Conservation (phyloP, 768 basidiomycete genomes). For the Mycena maculata region DNA sequence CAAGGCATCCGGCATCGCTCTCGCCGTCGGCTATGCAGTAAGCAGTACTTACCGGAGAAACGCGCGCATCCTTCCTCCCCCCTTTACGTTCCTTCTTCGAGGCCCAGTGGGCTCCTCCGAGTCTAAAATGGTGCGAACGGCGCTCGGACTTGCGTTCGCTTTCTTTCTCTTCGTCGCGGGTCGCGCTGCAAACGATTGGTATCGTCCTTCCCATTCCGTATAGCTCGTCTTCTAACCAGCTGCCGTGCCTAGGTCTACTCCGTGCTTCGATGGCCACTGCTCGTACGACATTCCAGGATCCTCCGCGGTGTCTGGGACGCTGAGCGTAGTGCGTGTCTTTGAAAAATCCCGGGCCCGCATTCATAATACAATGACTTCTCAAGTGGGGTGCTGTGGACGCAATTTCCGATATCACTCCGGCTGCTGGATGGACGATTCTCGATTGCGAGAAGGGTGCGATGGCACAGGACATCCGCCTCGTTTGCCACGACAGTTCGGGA, state of each 20-base stretch:
- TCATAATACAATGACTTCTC: neutral
- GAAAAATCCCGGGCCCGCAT: neutral
- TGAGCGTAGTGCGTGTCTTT: constrained; percentile 50
- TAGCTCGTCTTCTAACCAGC: constrained; percentile 19
- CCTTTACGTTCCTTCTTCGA: neutral
- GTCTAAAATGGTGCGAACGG: constrained; percentile 3
- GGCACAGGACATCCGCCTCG: constrained; percentile 61
- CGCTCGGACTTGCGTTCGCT: constrained; percentile 7
- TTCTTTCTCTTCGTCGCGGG: constrained; percentile 34
- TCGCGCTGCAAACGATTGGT: constrained; percentile 57
- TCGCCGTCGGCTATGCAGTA: no score
- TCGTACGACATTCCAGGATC: constrained; percentile 26
- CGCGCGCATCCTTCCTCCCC: neutral
- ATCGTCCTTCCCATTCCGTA: constrained; percentile 45
- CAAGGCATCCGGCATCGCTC: no score
- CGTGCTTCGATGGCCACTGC: constrained; percentile 43
- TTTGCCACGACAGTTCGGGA: constrained; percentile 47
- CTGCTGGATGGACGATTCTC: constrained; percentile 65
- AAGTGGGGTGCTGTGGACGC: constrained; percentile 53
- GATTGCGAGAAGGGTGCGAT: constrained; percentile 54
- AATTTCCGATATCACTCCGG: constrained; percentile 58
- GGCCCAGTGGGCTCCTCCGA: constrained; percentile 22
- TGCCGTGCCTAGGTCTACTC: constrained; percentile 33
- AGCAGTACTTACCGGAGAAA: neutral
- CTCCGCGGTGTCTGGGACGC: constrained; percentile 46